Base-by-base conservation (phyloP, 768 basidiomycete genomes). In the Leucocoprinus birnbaumii region DNA sequence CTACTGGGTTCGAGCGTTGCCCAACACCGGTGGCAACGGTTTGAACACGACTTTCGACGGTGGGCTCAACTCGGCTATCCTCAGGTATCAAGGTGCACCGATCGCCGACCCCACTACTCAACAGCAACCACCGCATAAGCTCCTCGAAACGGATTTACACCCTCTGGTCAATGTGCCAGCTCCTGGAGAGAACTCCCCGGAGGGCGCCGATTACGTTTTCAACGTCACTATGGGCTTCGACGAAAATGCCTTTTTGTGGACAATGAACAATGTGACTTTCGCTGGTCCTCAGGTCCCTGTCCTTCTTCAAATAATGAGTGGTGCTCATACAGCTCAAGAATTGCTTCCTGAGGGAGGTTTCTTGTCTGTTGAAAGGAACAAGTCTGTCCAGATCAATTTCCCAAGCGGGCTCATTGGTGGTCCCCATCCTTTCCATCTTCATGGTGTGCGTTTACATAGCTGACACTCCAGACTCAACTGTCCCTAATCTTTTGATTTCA, bases 291-390 rank as follows among this genome's bases (percentile, higher is more conserved):
- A 19, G 13, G 55, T 76, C 0, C 83, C 85, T 0, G 76, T 83
- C 11, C 73, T 86, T 6, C 73, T 85, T 13, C 84, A 86, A 58
- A 80, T 85, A 34, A 61, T 86, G 37, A 83, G 78, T 47, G 84
- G 84, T 0, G 76, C 77, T 3, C 67, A 65, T 31, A 68, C 71
- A 16, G 73, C 83, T 0, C 61, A 70, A 18, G 71, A 79, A 1
- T 68, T 86, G 13, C 66, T 85, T 25, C 85, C 83, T 0, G 19
- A 54, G 0, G 82, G 80, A 3, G 71, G 71, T 11, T 67, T 84
- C 13, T 80, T 78, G 58, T 59, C 66, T 8, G 66, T 86, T n/a
- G 77, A 79, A 0, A 66, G 64, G 5, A 77, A 82, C 58, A 68
- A 70, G 48, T 65, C 74, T 60, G 58, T 76, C 63, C 50, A 75